Conservation (phyloP, 805 yeast genomes). For the Saturnispora gosingensis region DNA sequence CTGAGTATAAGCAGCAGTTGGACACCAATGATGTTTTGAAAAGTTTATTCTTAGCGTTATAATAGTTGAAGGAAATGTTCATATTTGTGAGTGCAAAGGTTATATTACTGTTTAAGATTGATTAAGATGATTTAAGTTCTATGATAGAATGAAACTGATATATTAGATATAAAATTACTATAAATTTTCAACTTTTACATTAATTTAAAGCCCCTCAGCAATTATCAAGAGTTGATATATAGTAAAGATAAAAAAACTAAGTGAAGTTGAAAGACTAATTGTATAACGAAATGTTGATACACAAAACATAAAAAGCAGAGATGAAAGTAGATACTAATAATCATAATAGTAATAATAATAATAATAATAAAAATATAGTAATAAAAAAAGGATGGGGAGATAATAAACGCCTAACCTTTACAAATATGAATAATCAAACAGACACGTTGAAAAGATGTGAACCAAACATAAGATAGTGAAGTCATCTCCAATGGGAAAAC, state of each 20-base stretch:
- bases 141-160: too few species aligned
- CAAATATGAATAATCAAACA: background rate
- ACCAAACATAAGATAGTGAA: background rate
- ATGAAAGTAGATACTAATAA: background rate
- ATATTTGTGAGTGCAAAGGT: background rate
- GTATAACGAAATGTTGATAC: background rate
- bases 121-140: too few species aligned
- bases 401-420: background rate
- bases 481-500: background rate
- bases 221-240: background rate
- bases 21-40: conserved; percentile 15
- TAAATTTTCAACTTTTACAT: background rate
- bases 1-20: conserved; percentile 15
- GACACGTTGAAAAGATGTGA: background rate
- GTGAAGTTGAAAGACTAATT: background rate
- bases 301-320: background rate
- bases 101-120: too few species aligned
- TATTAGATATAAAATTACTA: background rate
- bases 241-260: background rate
- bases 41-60: conserved; percentile 13
- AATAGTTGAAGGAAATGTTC: background rate
- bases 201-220: background rate
- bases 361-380: background rate
- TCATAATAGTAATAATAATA: background rate
- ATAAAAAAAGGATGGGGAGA: background rate